phyloP scores from a whole-genome alignment of 768 basidiomycete genomes.

The Imleria badia region DNA sequence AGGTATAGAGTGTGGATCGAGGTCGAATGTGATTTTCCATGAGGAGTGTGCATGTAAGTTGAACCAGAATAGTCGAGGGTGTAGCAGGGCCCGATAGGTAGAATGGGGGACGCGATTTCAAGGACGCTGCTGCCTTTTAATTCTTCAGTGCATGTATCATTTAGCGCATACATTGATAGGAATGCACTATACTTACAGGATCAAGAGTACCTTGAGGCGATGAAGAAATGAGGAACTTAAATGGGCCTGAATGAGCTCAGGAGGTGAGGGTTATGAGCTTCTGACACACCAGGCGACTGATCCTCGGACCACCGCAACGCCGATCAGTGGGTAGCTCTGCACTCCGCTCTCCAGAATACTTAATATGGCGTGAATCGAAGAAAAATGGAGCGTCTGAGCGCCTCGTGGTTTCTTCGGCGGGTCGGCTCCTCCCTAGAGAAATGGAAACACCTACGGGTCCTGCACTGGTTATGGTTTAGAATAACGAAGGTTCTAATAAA shows the following conservation, averaged over 20 bases:
- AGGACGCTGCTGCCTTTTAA: background rate
- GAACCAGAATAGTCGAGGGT: background rate
- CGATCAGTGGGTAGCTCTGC: background rate
- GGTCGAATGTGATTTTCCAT: conserved; percentile 2
- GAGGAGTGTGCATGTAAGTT: conserved; percentile 13
- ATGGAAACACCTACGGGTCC: background rate
- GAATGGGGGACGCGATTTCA: background rate
- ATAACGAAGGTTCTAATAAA: background rate
- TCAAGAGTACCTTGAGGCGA: background rate
- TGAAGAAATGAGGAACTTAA: background rate
- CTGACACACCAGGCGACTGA: conserved; percentile 4
- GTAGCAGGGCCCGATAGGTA: background rate
- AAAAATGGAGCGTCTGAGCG: background rate
- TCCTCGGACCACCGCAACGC: conserved; percentile 10
- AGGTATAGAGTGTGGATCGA: background rate
- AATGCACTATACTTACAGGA: background rate
- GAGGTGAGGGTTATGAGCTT: background rate
- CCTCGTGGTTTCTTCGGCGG: background rate
- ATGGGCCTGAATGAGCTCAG: background rate
- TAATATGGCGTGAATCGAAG: background rate
- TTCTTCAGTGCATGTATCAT: background rate
- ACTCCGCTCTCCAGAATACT: background rate
- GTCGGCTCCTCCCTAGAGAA: background rate
- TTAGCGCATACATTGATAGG: background rate
- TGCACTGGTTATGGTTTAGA: background rate